Base-by-base conservation (phyloP, 305 asterid species). In the Coffea humblotiana region DNA sequence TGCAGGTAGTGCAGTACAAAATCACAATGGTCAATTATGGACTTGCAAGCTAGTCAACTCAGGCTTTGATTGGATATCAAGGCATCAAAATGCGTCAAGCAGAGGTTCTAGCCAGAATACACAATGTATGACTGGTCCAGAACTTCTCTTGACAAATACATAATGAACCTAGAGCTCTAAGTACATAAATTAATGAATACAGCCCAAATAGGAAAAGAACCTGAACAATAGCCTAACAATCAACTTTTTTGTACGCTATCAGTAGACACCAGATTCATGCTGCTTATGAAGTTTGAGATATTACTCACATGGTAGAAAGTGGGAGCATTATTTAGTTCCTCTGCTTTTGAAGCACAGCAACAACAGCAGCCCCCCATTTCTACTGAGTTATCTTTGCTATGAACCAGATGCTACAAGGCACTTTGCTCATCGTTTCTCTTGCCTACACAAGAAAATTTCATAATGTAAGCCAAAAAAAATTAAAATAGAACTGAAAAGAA, bases 361-460 rank as follows among this genome's bases (percentile, higher is more conserved):
- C 95, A 93, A 79, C 91, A 88, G 79, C 98, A 94, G 87, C 89
- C 96, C 68, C 98, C 98, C 98, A 94, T 94, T 81, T 83, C 87
- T 84, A 77, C 74, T 43, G 80, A 77, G 81, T 75, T 83, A 86
- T 82, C 80, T 82, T 79, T 76, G 80, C 82, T 83, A 85, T 83
- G 91, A 89, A 84, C 88, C 86, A 49, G 81, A 79, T 75, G 85
- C 88, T 85, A 81, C 77, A 61, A 67, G 75, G 88, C 72, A 72
- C 86, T 85, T 84, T 80, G 90, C 74, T 84, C 97, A 92, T 92
- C 72, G 74, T 86, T 85, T 84, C 82, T 48, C 79, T 79, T 86
- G 86, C 79, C 89, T 87, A 78, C 83, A 85, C 47, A 74, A 68
- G 43, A 35, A 79, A 79, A 58, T 25, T 51, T 19, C 8, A 75